Evolutionary conservation across 768 basidiomycete genomes (phyloP).

Genomic region (Scleroderma bovista): DNA sequence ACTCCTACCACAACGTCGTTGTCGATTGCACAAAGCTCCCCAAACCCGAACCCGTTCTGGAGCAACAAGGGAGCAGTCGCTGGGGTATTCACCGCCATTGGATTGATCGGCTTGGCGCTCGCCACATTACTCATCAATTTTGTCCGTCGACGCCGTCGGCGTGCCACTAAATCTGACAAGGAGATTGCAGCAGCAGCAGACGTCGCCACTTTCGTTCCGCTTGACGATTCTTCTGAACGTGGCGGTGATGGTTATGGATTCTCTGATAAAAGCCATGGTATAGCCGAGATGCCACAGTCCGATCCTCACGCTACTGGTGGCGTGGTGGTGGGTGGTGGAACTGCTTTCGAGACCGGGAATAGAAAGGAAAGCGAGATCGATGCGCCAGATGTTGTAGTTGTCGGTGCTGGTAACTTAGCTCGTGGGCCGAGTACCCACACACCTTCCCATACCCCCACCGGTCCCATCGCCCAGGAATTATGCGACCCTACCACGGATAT

Average conservation of each 20-base stretch:
- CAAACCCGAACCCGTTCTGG: too few species aligned
- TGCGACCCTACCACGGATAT: slow-evolving; percentile 9
- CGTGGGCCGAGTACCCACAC: slow-evolving; percentile 24
- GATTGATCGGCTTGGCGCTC: slow-evolving; percentile 51
- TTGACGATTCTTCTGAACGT: slow-evolving; percentile 39
- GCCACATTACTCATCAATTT: slow-evolving; percentile 46
- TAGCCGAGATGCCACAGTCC: slow-evolving; percentile 43
- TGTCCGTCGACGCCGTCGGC: slow-evolving; percentile 56
- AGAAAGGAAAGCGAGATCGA: slow-evolving; percentile 29
- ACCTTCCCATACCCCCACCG: slow-evolving; percentile 37
- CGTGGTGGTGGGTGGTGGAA: slow-evolving; percentile 13
- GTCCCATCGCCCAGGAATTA: slow-evolving; percentile 21
- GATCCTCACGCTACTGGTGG: slow-evolving; percentile 30
- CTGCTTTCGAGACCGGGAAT: slow-evolving; percentile 17
- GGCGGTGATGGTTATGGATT: slow-evolving; percentile 29
- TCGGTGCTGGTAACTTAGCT: slow-evolving; percentile 28
- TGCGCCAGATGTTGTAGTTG: slow-evolving; percentile 36
- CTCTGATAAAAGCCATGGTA: slow-evolving; percentile 50
- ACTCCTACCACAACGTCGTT: neutral
- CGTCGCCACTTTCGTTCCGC: slow-evolving; percentile 44
- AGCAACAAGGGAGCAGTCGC: slow-evolving; percentile 67
- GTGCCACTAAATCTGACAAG: slow-evolving; percentile 59
- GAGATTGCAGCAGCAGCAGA: slow-evolving; percentile 69
- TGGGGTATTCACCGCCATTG: slow-evolving; percentile 66
- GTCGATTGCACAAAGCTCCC: too few species aligned